phyloP scores from a whole-genome alignment of 768 basidiomycete species.

The Crassisporium funariophilum region DNA sequence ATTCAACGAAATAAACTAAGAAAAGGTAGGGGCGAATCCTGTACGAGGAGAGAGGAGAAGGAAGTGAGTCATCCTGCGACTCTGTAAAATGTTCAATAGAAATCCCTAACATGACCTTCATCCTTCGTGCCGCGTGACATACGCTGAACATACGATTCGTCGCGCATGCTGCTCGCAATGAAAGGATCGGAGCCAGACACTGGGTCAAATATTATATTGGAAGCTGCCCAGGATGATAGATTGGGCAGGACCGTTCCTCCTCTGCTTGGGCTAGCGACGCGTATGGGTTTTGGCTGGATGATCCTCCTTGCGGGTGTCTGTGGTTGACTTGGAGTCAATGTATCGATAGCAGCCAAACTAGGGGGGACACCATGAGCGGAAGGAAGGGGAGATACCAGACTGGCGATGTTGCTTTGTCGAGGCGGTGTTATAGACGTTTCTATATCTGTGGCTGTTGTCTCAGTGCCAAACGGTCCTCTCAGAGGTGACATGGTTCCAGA shows the following conservation, averaged over 20 bases:
- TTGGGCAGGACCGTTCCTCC: constrained; percentile 19
- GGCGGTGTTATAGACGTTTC: neutral
- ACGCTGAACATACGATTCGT: constrained; percentile 35
- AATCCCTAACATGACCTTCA: constrained; percentile 26
- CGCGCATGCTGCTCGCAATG: constrained; percentile 35
- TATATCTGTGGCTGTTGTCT: neutral
- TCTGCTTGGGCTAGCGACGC: constrained; percentile 11
- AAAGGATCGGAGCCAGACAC: constrained; percentile 29
- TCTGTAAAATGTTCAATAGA: no score
- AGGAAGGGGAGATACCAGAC: neutral
- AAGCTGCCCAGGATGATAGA: constrained; percentile 30
- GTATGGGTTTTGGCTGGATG: neutral
- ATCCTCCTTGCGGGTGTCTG: constrained; percentile 7
- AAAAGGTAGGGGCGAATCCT: no score
- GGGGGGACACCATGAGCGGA: neutral
- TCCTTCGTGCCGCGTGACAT: constrained; percentile 15
- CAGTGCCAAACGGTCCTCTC: constrained; percentile 14
- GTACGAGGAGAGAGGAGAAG: no score
- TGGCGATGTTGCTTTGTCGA: neutral
- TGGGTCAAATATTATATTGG: constrained; percentile 26
- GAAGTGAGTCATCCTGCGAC: no score
- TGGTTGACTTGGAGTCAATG: constrained; percentile 3
- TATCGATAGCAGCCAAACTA: constrained; percentile 4
- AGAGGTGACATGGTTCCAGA: neutral
- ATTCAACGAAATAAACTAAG: no score